Evolutionary conservation across 805 yeast species (phyloP).

Genomic region (Metschnikowia amazonensis): DNA sequence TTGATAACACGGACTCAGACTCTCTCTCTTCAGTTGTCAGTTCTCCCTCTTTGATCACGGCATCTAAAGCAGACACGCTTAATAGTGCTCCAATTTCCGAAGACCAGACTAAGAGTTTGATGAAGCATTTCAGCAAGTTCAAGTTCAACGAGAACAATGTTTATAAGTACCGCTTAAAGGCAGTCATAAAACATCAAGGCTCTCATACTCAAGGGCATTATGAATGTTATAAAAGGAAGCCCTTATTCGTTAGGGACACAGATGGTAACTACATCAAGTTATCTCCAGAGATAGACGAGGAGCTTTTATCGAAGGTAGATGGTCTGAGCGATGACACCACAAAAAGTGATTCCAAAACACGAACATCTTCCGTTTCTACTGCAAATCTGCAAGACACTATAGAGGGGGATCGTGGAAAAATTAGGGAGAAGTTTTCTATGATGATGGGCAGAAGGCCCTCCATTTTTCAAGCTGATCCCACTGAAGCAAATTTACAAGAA

Average conservation of each 20-base stretch:
- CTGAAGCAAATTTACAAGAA: conserved; percentile 34
- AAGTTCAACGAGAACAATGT: conserved; percentile 40
- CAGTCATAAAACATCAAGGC: conserved; percentile 83
- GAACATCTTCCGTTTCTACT: conserved; percentile 15
- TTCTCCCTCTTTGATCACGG: conserved; percentile 9
- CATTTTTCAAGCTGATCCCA: conserved; percentile 36
- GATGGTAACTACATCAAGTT: conserved; percentile 40
- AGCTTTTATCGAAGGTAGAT: conserved; percentile 6
- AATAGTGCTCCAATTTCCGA: conserved; percentile 37
- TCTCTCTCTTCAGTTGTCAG: conserved; percentile 11
- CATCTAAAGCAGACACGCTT: conserved; percentile 22
- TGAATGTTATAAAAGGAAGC: conserved; percentile 81
- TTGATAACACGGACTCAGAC: conserved; percentile 11
- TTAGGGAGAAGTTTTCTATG: conserved; percentile 34
- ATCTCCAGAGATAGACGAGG: conserved; percentile 37
- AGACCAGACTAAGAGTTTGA: conserved; percentile 35
- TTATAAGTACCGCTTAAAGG: conserved; percentile 55
- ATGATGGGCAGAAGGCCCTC: conserved; percentile 44
- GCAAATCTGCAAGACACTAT: conserved; percentile 12
- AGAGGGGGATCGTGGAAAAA: conserved; percentile 23
- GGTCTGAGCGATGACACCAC: neutral
- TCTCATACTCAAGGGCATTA: conserved; percentile 88
- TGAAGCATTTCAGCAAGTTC: conserved; percentile 34
- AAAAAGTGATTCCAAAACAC: neutral
- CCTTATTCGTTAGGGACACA: conserved; percentile 47